Evolutionary conservation across 2,329 filamentous ascomycete genomes (phyloP).

Genomic region (Neopestalotiopsis sp.): DNA sequence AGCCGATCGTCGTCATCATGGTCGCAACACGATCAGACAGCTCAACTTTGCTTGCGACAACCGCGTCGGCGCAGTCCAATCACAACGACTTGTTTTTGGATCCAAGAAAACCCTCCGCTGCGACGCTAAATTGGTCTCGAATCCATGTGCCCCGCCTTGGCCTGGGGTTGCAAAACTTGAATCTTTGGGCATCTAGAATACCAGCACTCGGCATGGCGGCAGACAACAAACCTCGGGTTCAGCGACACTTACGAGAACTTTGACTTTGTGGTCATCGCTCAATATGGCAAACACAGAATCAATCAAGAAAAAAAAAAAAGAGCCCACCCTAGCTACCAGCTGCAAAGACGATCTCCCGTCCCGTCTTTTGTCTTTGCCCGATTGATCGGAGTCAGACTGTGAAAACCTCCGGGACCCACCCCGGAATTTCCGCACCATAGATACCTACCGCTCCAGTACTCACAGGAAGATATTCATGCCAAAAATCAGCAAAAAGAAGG

Average conservation of each 20-base stretch:
- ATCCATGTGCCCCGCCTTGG: neutral
- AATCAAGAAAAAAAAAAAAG: neutral
- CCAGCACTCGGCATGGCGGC: neutral
- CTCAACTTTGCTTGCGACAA: neutral
- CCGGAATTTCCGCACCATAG: too few species aligned
- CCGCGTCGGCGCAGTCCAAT: neutral
- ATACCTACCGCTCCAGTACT: too few species aligned
- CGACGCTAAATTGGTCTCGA: neutral
- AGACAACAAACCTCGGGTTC: neutral
- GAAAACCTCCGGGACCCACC: neutral
- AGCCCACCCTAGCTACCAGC: neutral
- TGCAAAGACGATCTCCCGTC: too few species aligned
- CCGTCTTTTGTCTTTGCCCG: too few species aligned
- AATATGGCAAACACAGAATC: neutral
- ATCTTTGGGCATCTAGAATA: neutral
- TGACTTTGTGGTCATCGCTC: too few species aligned
- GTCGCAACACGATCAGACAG: neutral
- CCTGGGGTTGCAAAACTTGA: neutral
- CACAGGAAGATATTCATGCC: too few species aligned
- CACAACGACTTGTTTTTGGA: neutral
- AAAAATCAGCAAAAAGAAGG: neutral
- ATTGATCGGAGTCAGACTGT: neutral
- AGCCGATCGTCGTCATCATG: neutral
- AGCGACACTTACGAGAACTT: neutral
- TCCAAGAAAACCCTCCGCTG: neutral